A percentile compares a stretch with the other conserved stretches of the same genome.
These are phyloP conservation scores for Knufia petricola DNA, from an alignment of 2,329 filamentous ascomycete species.

Conservation along the genomic window DNA sequence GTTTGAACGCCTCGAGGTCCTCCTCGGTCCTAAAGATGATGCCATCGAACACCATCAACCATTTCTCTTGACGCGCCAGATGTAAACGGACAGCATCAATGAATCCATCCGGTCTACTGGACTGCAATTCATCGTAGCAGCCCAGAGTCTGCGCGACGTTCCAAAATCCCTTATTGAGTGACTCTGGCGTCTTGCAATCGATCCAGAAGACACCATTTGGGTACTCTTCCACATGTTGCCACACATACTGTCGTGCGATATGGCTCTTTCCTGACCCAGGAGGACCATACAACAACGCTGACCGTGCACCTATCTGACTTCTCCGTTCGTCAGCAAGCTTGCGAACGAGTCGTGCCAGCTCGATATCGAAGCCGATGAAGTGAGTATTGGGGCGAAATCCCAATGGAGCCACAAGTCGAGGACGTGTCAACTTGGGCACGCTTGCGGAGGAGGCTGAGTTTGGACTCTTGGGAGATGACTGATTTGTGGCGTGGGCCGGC, in stretches of 20 bases:
- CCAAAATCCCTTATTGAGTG: conserved; percentile 54
- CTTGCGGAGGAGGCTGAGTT: not conserved
- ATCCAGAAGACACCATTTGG: conserved; percentile 63
- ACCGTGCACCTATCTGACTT: conserved; percentile 49
- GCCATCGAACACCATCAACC: conserved; percentile 60
- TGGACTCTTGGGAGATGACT: conserved; percentile 11
- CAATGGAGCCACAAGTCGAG: conserved; percentile 41
- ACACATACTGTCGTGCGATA: conserved; percentile 58
- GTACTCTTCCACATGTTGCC: conserved; percentile 49
- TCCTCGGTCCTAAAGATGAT: conserved; percentile 51
- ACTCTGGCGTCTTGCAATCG: conserved; percentile 49
- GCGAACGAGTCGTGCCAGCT: conserved; percentile 49
- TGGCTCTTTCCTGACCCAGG: conserved; percentile 62
- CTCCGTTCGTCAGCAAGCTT: conserved; percentile 51
- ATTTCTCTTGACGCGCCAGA: conserved; percentile 53
- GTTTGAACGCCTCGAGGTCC: conserved; percentile 40
- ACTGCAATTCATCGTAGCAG: conserved; percentile 29
- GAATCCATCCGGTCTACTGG: conserved; percentile 31
- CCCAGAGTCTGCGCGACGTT: conserved; percentile 52
- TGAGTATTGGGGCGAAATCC: conserved; percentile 54
- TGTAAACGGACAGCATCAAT: conserved; percentile 51
- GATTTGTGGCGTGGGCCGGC: conserved; percentile 2
- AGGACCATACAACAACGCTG: conserved; percentile 54
- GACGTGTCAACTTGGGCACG: conserved; percentile 16
- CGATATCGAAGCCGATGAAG: conserved; percentile 52